phyloP scores from a whole-genome alignment of 768 basidiomycete genomes.

The Leccinum arenicola region DNA sequence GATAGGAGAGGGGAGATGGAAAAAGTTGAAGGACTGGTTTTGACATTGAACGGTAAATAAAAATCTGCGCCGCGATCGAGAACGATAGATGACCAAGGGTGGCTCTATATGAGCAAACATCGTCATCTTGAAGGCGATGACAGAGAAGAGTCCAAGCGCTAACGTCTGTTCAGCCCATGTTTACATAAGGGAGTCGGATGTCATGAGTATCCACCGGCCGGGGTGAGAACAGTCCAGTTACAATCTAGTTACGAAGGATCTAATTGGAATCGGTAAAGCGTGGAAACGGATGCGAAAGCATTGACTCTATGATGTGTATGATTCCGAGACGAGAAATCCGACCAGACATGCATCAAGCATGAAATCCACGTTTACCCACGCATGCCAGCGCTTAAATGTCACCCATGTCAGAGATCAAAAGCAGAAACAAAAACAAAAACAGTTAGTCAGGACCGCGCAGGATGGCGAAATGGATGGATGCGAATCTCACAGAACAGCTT shows the following conservation, averaged over 20 bases:
- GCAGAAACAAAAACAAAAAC: background rate
- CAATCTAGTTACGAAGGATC: background rate
- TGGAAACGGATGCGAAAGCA: background rate
- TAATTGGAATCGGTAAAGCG: background rate
- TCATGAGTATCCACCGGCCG: background rate
- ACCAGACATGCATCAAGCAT: constrained; percentile 94
- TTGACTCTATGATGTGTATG: constrained; percentile 37
- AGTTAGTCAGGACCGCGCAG: constrained; percentile 1
- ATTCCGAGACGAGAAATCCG: constrained; percentile 81
- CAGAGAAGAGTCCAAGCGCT: background rate
- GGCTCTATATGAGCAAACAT: background rate
- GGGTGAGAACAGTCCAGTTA: background rate
- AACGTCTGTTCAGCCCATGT: background rate
- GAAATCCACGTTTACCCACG: constrained; percentile 95
- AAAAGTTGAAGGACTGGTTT: constrained; percentile 48
- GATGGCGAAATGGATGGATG: background rate
- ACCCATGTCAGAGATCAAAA: background rate
- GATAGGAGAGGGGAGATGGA: constrained; percentile 60
- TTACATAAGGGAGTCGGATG: background rate
- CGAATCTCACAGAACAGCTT: constrained; percentile 79
- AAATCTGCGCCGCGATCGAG: background rate
- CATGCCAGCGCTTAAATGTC: constrained; percentile 67
- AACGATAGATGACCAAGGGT: background rate
- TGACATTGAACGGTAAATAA: background rate
- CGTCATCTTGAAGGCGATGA: too few relatives aligned